Conservation (phyloP, 768 basidiomycete genomes). For the Russula virescens region DNA sequence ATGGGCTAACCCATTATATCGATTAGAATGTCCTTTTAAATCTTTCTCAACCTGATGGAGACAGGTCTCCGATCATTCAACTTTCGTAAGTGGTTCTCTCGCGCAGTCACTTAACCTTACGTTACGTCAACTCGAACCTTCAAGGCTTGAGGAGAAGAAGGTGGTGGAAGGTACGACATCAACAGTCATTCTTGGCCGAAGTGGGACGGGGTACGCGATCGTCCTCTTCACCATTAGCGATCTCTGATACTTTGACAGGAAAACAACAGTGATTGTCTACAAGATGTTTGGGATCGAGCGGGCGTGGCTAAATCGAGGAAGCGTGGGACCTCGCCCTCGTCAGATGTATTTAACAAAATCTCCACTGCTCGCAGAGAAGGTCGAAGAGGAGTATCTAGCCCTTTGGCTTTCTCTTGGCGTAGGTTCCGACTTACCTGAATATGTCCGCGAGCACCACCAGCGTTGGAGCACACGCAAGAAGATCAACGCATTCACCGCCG, state of each 20-base stretch:
- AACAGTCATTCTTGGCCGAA: slow-evolving; percentile 37
- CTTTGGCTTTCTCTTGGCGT: slow-evolving; percentile 41
- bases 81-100: slow-evolving; percentile 5
- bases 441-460: slow-evolving; percentile 32
- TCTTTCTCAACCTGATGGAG: slow-evolving; percentile 5
- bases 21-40: background rate
- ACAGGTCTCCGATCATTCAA: slow-evolving; percentile 3
- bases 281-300: slow-evolving; percentile 66
- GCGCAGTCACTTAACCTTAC: too few species aligned
- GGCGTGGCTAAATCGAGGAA: slow-evolving; percentile 38
- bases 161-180: slow-evolving; percentile 8
- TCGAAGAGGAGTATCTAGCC: slow-evolving; percentile 56
- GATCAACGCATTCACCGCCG: slow-evolving; percentile 34
- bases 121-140: background rate
- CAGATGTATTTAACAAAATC: slow-evolving; percentile 74
- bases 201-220: slow-evolving; percentile 58
- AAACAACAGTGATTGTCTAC: slow-evolving; percentile 72
- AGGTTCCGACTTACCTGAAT: slow-evolving; percentile 33
- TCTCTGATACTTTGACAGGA: slow-evolving; percentile 34
- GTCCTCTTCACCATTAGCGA: background rate
- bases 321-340: slow-evolving; percentile 42
- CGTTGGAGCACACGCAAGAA: slow-evolving; percentile 16
- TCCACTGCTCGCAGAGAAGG: slow-evolving; percentile 53
- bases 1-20: background rate
- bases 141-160: slow-evolving; percentile 10